These are phyloP conservation scores for Cenococcum geophilum DNA, from an alignment of 495 filamentous ascomycete genomes.

Conservation along the genomic window DNA sequence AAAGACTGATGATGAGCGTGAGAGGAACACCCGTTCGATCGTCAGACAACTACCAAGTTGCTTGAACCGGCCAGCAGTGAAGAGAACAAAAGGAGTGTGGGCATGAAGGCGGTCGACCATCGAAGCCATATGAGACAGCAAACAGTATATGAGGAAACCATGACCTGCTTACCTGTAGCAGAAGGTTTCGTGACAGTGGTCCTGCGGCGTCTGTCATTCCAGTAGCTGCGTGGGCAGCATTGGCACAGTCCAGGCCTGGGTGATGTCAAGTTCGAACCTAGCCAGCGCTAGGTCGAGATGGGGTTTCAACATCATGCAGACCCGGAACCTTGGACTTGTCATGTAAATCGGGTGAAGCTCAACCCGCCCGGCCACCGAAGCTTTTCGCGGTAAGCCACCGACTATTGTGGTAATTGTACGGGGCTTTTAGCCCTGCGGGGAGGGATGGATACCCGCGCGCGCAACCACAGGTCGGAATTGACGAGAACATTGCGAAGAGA, in stretches of 20 bases:
- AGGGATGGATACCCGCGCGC: not conserved
- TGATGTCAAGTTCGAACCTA: conserved; percentile 21
- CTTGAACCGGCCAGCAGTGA: conserved; percentile 34
- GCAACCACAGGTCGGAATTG: not conserved
- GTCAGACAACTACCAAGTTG: conserved; percentile 23
- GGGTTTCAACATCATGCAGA: conserved; percentile 33
- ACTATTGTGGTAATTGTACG: not conserved
- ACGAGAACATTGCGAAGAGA: not conserved
- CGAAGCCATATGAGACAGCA: conserved; percentile 30
- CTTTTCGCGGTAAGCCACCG: conserved; percentile 1
- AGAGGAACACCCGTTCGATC: conserved; percentile 30
- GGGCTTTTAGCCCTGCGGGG: not conserved
- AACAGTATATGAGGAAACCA: conserved; percentile 32
- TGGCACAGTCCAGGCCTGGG: conserved; percentile 18
- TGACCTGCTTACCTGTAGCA: conserved; percentile 17
- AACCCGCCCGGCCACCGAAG: not conserved
- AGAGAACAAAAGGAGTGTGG: conserved; percentile 30
- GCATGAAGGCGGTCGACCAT: conserved; percentile 29
- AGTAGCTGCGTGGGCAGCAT: conserved; percentile 20
- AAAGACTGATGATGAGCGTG: conserved; percentile 26
- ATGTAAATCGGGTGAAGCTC: conserved; percentile 1
- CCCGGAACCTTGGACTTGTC: not conserved
- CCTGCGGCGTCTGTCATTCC: conserved; percentile 33
- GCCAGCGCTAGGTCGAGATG: conserved; percentile 25
- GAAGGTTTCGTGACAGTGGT: conserved; percentile 32